These are phyloP conservation scores for Mycena belliarum DNA, from an alignment of 768 basidiomycete species.

Conservation along the genomic window DNA sequence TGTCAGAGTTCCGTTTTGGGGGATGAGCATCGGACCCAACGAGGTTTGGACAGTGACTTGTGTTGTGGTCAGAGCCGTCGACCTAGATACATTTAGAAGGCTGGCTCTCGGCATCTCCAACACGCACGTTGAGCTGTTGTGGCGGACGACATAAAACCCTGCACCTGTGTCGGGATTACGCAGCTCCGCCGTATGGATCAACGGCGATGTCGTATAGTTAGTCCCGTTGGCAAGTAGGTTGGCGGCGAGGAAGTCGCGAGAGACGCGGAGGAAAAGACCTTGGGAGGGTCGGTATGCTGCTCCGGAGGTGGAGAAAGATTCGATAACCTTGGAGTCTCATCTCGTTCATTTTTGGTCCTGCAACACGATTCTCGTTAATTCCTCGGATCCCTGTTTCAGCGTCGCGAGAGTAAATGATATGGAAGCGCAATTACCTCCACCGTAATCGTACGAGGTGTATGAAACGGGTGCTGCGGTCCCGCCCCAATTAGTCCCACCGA, in stretches of 20 bases:
- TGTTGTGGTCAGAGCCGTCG: constrained; percentile 45
- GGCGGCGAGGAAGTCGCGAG: constrained; percentile 46
- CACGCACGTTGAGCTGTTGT: constrained; percentile 42
- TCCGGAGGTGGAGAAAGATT: not conserved
- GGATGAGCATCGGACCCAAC: constrained; percentile 38
- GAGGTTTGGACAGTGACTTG: constrained; percentile 46
- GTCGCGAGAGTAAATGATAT: not conserved
- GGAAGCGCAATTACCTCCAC: constrained; percentile 35
- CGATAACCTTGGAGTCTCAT: constrained; percentile 51
- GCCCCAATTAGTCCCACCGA: constrained; percentile 68
- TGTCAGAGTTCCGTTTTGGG: constrained; percentile 38
- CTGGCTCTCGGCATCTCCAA: not conserved
- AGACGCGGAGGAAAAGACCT: constrained; percentile 56
- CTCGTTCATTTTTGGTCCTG: constrained; percentile 51
- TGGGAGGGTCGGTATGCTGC: not conserved
- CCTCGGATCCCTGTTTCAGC: constrained; percentile 27
- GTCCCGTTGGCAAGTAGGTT: constrained; percentile 52
- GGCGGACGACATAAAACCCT: constrained; percentile 52
- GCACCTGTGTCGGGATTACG: constrained; percentile 45
- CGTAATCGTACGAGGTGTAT: constrained; percentile 66
- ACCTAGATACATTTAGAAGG: constrained; percentile 29
- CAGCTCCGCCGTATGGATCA: constrained; percentile 49
- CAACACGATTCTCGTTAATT: constrained; percentile 55
- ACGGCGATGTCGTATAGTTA: constrained; percentile 44
- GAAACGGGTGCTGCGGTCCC: constrained; percentile 56